These are phyloP conservation scores for Geoglossum cookeanum DNA, from an alignment of 2,329 filamentous ascomycete genomes.

Conservation along the genomic window DNA sequence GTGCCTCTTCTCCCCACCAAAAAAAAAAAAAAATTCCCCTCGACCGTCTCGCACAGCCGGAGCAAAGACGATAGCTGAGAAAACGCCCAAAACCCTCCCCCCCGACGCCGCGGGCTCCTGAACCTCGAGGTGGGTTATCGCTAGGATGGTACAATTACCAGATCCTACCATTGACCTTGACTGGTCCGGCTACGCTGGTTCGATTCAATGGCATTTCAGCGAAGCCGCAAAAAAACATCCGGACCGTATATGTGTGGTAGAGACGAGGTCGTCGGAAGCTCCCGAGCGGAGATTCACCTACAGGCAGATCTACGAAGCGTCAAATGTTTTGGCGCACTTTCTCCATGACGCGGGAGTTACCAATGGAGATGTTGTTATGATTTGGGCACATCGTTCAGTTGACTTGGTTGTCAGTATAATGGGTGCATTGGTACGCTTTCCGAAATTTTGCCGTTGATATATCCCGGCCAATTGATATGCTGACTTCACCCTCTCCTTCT, in stretches of 20 bases:
- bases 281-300: conserved; percentile 60
- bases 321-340: conserved; percentile 64
- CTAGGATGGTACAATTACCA: conserved; percentile 23
- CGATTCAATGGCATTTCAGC: conserved; percentile 53
- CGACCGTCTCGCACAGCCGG: too few relatives aligned
- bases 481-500: background rate
- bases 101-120: too few relatives aligned
- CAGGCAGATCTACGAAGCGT: conserved; percentile 66
- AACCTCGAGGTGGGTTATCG: background rate
- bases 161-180: conserved; percentile 49
- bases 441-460: background rate
- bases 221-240: conserved; percentile 49
- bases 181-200: conserved; percentile 44
- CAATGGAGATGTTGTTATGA: conserved; percentile 80
- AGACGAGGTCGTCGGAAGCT: conserved; percentile 33
- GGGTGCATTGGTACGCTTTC: conserved; percentile 50
- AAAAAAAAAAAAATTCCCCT: too few relatives aligned
- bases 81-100: too few relatives aligned
- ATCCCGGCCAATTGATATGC: background rate
- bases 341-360: conserved; percentile 53
- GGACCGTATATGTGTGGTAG: conserved; percentile 46
- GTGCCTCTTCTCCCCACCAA: too few relatives aligned
- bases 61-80: too few relatives aligned
- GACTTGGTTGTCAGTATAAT: conserved; percentile 63
- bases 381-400: conserved; percentile 68